A percentile compares a stretch with the other conserved stretches of the same genome.
Evolutionary conservation across 163 green algal genomes (phyloP).

Genomic region (Scenedesmus sp.): DNA sequence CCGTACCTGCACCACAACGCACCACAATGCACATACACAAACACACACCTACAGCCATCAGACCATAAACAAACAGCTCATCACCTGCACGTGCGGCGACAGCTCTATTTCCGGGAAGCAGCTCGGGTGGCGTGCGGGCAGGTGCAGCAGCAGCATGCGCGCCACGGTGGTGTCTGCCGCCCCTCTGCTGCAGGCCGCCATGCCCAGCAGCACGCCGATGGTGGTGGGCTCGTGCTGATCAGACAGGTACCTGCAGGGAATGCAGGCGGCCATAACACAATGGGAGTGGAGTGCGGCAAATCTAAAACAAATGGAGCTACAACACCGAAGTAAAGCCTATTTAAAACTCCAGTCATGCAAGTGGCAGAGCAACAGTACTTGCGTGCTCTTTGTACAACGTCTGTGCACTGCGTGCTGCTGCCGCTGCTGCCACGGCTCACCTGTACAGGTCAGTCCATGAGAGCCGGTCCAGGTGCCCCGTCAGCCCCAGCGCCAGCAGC

Average conservation of each 20-base stretch:
- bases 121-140: slow-evolving; percentile 87
- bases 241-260: slow-evolving; percentile 83
- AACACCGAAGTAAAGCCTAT: too few relatives aligned
- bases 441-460: slow-evolving; percentile 71
- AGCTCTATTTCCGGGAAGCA: slow-evolving; percentile 95
- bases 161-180: slow-evolving; percentile 81
- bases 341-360: too few relatives aligned
- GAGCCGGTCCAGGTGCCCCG: slow-evolving; percentile 66
- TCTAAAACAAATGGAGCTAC: too few relatives aligned
- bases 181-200: slow-evolving; percentile 77
- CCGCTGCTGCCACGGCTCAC: slow-evolving; percentile 27
- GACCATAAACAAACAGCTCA: not conserved
- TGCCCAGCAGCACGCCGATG: slow-evolving; percentile 91
- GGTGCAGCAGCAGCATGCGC: slow-evolving; percentile 95
- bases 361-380: too few relatives aligned
- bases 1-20: too few relatives aligned
- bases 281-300: not conserved
- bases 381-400: too few relatives aligned
- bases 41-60: too few relatives aligned
- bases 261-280: too few relatives aligned
- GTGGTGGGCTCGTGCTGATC: slow-evolving; percentile 95
- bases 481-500: slow-evolving; percentile 94
- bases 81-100: slow-evolving; percentile 85
- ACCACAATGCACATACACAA: too few relatives aligned
- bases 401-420: not conserved